Evolutionary conservation across 345 rosid genomes (phyloP), one percentile per base, ranked within the genome.

Genomic region (Arabis hirsuta): DNA sequence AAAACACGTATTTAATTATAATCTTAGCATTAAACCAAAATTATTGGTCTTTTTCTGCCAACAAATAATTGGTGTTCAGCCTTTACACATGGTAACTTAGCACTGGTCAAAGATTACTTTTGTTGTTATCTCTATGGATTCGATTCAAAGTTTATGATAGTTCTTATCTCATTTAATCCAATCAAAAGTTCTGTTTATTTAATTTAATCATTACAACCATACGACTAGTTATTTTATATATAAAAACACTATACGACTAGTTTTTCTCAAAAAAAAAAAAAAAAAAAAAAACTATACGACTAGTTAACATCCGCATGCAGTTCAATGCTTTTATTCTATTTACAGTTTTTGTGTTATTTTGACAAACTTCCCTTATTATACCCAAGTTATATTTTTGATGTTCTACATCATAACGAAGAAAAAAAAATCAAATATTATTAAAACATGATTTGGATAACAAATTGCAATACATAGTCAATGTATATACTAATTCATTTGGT

Each of bases 101-200:
- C 63, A 53, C 26, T 68, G 51, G 79, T 75, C 58, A 38, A 62
- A 19, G 5, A 12, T 52, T 32, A 67, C 68, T 52, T 58, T 66
- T 71, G 26, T 56, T 52, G 61, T 22, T 22, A 63, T 72, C 19
- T 44, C 19, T 44, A 10, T 55, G 57, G 46, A 19, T 72, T 63
- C 52, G 55, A 54, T 62, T 72, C 55, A 32, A 64, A 38, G 63
- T 32, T 52, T 52, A 54, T 50, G 61, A 16, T 66, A 53, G 73
- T 67, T 67, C 69, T 67, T 74, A 67, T 74, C 73, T 67, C 50
- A 8, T 44, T 53, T 53, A 42, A 34, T 45, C 73, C 78, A 67
- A 74, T 74, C 78, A 66, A 29, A 67, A 38, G 10, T 26, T 22
- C 4, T 5, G 27, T 11, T 38, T 16, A 4, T 50, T 36, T 14